phyloP scores from a whole-genome alignment of 371 early-diverging fungal genomes.

The Dichotomocladium elegans region DNA sequence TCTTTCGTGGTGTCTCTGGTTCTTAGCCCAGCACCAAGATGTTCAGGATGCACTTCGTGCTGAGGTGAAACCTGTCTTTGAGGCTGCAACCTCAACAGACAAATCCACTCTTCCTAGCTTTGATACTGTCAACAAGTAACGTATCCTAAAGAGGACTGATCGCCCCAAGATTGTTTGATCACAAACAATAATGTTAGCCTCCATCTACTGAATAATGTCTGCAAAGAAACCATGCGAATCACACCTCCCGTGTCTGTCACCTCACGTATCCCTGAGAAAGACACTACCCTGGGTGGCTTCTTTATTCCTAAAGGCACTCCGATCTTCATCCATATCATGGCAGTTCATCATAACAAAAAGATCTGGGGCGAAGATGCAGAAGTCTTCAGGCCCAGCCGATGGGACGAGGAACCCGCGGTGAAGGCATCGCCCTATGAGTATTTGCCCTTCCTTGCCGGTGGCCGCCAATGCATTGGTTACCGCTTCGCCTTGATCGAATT shows the following conservation, averaged over 20 bases:
- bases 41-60: slow-evolving; percentile 43
- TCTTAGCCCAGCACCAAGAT: slow-evolving; percentile 40
- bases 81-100: slow-evolving; percentile 10
- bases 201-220: slow-evolving; percentile 45
- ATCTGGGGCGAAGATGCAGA: slow-evolving; percentile 67
- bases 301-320: slow-evolving; percentile 52
- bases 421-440: slow-evolving; percentile 41
- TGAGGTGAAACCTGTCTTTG: slow-evolving; percentile 23
- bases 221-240: slow-evolving; percentile 48
- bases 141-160: too few relatives aligned
- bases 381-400: slow-evolving; percentile 60
- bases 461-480: slow-evolving; percentile 38
- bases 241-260: slow-evolving; percentile 53
- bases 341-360: slow-evolving; percentile 40
- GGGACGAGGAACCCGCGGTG: slow-evolving; percentile 36
- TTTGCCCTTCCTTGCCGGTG: slow-evolving; percentile 61
- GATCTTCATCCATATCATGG: slow-evolving; percentile 40
- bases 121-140: slow-evolving; percentile 22
- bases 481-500: slow-evolving; percentile 40
- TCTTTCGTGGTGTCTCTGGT: slow-evolving; percentile 55
- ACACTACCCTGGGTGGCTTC: slow-evolving; percentile 39
- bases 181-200: too few relatives aligned
- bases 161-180: too few relatives aligned
- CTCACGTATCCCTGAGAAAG: slow-evolving; percentile 36
- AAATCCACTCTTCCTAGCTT: slow-evolving; percentile 22